Evolutionary conservation across 2,329 filamentous ascomycete genomes (phyloP), one percentile per base, ranked within the genome.

Genomic region (Apiospora malaysiana): DNA sequence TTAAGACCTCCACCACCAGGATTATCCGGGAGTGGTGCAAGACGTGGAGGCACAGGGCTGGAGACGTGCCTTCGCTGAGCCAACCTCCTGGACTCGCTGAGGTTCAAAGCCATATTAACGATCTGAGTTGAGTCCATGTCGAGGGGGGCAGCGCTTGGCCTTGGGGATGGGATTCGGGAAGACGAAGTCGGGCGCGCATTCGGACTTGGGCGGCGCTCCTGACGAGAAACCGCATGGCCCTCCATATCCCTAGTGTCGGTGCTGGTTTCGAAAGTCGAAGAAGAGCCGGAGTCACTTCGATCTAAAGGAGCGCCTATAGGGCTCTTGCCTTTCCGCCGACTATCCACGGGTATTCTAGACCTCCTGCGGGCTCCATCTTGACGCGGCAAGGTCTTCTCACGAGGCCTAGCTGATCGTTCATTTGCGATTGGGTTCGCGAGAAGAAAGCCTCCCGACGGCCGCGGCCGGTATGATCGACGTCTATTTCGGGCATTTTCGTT

Each of bases 91-190:
- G 92, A 93, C 81, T 98, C 94, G 83, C 93, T 97, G 68, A 98
- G 82, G 74, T 92, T 96, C 75, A 98, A 83, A 1, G 95, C 95
- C 88, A 98, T 93, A 77, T 94, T 94, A 56, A 98, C 94, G 74
- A 98, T 97, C 80, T 97, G 93, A 4, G 92, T 90, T 9, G 95
- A 92, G 77, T 98, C 95, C 72, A 92, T 87, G 76, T 94, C 90
- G 25, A 93, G 79, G 6, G 80, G 76, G 18, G 78, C 73, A 65
- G 73, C 73, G 43, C 70, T 75, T 6, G 77, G 71, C 69, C 72
- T 77, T 65, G 71, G 73, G 43, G 75, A 76, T 25, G 76, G 70
- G 37, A 74, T 73, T 63, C 70, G 71, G n/a, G 72, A 72, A 32
- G 66, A 75, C 49, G 77, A 74, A 51, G 65, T 69, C 65, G 70